Evolutionary conservation across 192 early-diverging fungal species (phyloP).

Genomic region (Coemansia sp.): DNA sequence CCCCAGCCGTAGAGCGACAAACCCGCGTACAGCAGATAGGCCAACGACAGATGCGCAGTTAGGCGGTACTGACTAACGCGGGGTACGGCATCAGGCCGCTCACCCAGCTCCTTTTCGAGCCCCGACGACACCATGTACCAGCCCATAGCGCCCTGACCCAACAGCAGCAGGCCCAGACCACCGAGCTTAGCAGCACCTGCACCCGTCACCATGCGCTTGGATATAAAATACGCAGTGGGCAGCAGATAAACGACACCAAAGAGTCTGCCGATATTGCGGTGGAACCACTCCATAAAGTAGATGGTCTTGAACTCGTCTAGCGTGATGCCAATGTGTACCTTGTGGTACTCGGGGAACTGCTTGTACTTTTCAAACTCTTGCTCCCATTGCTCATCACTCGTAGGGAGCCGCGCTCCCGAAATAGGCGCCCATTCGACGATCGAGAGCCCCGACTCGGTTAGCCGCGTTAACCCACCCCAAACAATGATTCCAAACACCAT

Average conservation of each 20-base stretch:
- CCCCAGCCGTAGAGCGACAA: conserved; percentile 76
- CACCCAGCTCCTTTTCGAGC: conserved; percentile 73
- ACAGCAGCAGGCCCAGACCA: conserved; percentile 61
- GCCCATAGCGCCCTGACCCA: conserved; percentile 87
- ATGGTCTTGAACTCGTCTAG: conserved; percentile 94
- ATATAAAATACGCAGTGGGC: conserved; percentile 83
- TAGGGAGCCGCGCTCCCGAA: conserved; percentile 87
- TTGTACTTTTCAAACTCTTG: conserved; percentile 98
- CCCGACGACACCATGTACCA: conserved; percentile 99
- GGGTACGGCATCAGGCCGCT: conserved; percentile 74
- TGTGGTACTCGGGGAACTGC: conserved; percentile 95
- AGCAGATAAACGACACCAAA: conserved; percentile 86
- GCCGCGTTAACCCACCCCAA: conserved; percentile 89
- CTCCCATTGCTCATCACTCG: conserved; percentile 81
- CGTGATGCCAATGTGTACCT: conserved; percentile 86
- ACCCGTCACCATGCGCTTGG: conserved; percentile 72
- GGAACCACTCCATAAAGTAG: conserved; percentile 98
- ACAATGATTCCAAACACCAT: conserved; percentile 93
- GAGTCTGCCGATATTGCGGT: conserved; percentile 89
- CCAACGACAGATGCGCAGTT: conserved; percentile 82
- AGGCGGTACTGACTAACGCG: conserved; percentile 95
- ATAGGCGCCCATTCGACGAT: conserved; percentile 98
- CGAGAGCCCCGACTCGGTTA: conserved; percentile 96
- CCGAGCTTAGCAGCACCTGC: conserved; percentile 57
- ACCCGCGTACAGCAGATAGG: conserved; percentile 81